Conservation (phyloP, 2,329 filamentous ascomycete genomes). For the Colletotrichum endophyticum region DNA sequence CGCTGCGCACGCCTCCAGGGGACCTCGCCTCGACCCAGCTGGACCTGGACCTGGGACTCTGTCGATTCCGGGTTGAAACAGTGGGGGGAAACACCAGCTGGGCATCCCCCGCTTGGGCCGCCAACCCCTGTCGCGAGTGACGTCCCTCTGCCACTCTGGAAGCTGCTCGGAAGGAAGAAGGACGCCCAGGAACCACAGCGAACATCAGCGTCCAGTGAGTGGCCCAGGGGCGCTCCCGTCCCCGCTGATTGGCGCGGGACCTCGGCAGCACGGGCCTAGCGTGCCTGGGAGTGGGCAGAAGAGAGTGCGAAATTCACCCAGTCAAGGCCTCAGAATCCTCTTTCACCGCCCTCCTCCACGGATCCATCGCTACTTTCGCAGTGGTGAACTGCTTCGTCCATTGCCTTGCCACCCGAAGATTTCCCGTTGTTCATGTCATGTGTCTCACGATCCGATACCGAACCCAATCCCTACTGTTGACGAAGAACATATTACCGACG, state of each 20-base stretch:
- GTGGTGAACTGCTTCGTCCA: background rate
- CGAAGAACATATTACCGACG: background rate
- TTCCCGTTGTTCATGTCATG: background rate
- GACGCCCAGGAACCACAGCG: background rate
- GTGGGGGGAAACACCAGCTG: background rate
- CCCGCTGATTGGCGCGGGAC: conserved; percentile 15
- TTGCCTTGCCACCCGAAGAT: background rate
- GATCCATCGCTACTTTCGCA: background rate
- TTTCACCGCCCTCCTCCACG: background rate
- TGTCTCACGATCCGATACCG: background rate
- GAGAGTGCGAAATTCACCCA: background rate
- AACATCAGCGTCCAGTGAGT: background rate
- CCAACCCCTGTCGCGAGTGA: conserved; percentile 8
- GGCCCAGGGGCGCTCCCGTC: background rate
- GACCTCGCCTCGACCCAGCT: background rate
- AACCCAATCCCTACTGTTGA: background rate
- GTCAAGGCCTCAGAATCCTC: background rate
- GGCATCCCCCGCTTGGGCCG: conserved; percentile 3
- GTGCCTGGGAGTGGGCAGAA: background rate
- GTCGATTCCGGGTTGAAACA: conserved; percentile 10
- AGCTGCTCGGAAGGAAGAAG: background rate
- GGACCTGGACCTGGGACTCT: background rate
- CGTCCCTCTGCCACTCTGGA: background rate
- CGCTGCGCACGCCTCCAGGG: background rate
- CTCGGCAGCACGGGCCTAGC: conserved; percentile 19